A percentile compares a stretch with the other conserved stretches of the same genome.
Conservation (phyloP, 306 rosid species). For the Trifolium repens region DNA sequence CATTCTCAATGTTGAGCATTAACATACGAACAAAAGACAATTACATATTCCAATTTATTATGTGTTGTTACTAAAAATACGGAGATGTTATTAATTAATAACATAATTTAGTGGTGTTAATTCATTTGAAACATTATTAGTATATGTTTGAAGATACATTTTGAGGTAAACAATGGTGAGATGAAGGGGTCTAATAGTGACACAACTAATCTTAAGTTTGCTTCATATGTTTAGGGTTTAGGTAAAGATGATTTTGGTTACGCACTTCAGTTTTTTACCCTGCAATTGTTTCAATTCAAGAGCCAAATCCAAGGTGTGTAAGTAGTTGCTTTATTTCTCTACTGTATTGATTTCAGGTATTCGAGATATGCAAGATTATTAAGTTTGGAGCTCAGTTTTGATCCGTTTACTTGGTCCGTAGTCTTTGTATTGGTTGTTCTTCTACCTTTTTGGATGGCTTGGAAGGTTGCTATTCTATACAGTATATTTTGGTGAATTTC, state of each 20-base stretch:
- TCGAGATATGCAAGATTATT: background rate
- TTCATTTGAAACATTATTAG: background rate
- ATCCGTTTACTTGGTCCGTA: slow-evolving; percentile 22
- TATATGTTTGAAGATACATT: background rate
- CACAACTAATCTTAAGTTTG: background rate
- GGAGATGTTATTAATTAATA: background rate
- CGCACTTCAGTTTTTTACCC: background rate
- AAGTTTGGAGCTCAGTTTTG: slow-evolving; percentile 6
- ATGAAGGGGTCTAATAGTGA: background rate
- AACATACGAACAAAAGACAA: background rate
- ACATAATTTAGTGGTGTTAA: background rate
- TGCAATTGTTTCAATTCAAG: background rate
- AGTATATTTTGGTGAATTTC: slow-evolving; percentile 8
- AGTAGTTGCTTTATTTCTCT: background rate
- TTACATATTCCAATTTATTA: background rate
- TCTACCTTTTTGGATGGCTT: background rate
- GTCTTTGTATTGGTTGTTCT: background rate
- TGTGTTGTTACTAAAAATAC: background rate
- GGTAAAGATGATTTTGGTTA: background rate
- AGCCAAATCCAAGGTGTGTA: background rate
- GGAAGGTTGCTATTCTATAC: background rate
- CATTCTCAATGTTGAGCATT: background rate
- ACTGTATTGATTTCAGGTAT: slow-evolving; percentile 3
- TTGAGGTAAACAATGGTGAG: background rate
- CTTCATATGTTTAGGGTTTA: background rate